These are phyloP conservation scores for Colletotrichum limetticola DNA, from an alignment of 2,329 filamentous ascomycete species.

Conservation along the genomic window DNA sequence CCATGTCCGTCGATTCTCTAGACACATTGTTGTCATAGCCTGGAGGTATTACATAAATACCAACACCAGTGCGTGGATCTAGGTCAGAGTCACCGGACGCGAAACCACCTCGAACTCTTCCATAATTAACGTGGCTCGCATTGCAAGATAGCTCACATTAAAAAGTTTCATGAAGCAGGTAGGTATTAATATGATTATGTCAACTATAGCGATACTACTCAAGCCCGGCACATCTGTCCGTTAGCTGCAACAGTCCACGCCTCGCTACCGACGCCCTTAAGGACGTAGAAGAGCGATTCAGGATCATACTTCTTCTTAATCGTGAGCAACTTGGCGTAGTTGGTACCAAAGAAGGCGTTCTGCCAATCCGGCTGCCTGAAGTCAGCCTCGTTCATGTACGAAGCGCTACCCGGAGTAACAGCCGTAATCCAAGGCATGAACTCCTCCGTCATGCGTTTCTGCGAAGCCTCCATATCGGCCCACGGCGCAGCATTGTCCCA, in stretches of 20 bases:
- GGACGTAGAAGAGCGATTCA: conserved; percentile 56
- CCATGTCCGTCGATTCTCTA: too few relatives aligned
- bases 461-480: conserved; percentile 40
- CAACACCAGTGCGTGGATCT: too few relatives aligned
- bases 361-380: conserved; percentile 55
- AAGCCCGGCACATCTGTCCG: conserved; percentile 53
- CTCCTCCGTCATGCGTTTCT: conserved; percentile 44
- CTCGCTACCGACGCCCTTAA: conserved; percentile 62
- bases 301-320: conserved; percentile 65
- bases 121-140: too few relatives aligned
- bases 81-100: too few relatives aligned
- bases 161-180: not conserved
- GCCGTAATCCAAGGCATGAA: conserved; percentile 45
- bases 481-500: conserved; percentile 40
- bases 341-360: conserved; percentile 57
- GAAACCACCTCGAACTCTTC: too few relatives aligned
- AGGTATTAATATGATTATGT: not conserved
- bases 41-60: too few relatives aligned
- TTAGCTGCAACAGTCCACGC: conserved; percentile 52
- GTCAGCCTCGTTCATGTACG: conserved; percentile 64
- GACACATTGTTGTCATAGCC: too few relatives aligned
- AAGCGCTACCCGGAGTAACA: conserved; percentile 53
- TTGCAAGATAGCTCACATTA: not conserved
- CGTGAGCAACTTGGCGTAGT: conserved; percentile 52
- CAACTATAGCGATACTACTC: conserved; percentile 37